Conservation (phyloP, 2,329 filamentous ascomycete genomes). For the Colletotrichum navitas region DNA sequence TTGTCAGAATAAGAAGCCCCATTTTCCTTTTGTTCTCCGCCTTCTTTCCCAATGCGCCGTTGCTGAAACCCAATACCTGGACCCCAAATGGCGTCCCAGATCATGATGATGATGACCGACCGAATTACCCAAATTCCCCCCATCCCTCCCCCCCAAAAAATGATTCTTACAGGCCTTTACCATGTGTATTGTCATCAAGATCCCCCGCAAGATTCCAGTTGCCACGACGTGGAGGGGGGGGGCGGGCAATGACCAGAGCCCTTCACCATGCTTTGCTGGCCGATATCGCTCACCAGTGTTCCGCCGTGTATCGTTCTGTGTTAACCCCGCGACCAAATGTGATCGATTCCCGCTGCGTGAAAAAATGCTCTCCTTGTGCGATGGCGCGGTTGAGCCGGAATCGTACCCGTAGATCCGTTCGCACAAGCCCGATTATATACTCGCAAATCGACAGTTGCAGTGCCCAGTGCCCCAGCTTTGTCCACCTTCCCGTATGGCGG, state of each 20-base stretch:
- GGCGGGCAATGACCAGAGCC: constrained; percentile 1
- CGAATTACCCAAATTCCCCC: constrained; percentile 25
- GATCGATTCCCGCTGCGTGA: constrained; percentile 24
- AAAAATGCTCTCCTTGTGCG: constrained; percentile 9
- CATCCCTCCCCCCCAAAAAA: neutral
- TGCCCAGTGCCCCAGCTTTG: neutral
- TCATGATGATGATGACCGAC: constrained; percentile 28
- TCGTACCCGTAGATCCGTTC: neutral
- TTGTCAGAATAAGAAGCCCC: constrained; percentile 29
- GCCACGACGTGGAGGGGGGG: too few species aligned
- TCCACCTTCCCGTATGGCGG: neutral
- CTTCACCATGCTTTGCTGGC: constrained; percentile 18
- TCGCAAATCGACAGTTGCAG: neutral
- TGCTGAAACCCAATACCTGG: constrained; percentile 38
- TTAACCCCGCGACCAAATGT: constrained; percentile 14
- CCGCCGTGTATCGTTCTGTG: constrained; percentile 12
- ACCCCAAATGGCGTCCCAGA: constrained; percentile 27
- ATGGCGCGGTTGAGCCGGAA: constrained; percentile 22
- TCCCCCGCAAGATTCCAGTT: constrained; percentile 32
- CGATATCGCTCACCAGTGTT: constrained; percentile 21
- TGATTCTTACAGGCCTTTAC: constrained; percentile 40
- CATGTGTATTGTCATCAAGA: constrained; percentile 31
- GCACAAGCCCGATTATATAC: constrained; percentile 22
- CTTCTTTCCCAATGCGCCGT: constrained; percentile 40
- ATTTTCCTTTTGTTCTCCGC: constrained; percentile 39